Evolutionary conservation across 2,329 filamentous ascomycete species (phyloP), one percentile per base, ranked within the genome.

Genomic region (Stromatinia cepivora): DNA sequence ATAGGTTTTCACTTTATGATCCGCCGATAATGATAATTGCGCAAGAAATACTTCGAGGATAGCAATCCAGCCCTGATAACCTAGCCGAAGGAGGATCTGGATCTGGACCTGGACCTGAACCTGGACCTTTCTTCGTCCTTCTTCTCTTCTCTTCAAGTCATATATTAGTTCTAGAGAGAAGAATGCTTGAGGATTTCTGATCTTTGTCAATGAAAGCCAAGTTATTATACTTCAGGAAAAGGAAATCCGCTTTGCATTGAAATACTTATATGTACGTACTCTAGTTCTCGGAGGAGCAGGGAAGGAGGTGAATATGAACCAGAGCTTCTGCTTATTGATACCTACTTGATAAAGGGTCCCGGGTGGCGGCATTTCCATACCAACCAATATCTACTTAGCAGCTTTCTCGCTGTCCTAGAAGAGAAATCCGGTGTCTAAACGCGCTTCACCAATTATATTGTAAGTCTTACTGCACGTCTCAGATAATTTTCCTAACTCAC

Each of bases 401-500:
- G 4, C 56, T 39, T 11, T 58, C 56, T 58, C n/a, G 34, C 34
- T 34, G 54, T 57, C 31, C 54, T 4, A 4, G 36, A 58, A 34
- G 20, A 61, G 39, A n/a, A n/a, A 39, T 64, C 20, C 46, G 61
- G 45, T 52, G 61, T 36, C 36, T 22, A 42, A 53, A 39, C 25
- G 61, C 61, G 46, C 61, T 53, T 64, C 11, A 63, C 10, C 31
- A 64, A 39, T 39, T 22, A 53, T 28, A 48, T 46, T 45, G 28
- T n/a, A 48, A 17, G 28, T 34, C 28, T 34, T 28, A 63, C 28
- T n/a, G 11, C 22, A 53, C 9, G 9, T 52, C 46, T 50, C 34
- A 64, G 36, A 39, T 52, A 34, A 42, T 6, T 22, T 25, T n/a
- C 28, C 34, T 58, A 17, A 58, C 34, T 42, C 39, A 42, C 17